Percentiles rank a stretch among this genome's conserved stretches.
These are phyloP conservation scores for Prunus mongolica DNA, from an alignment of 306 rosid genomes.

Conservation along the genomic window DNA sequence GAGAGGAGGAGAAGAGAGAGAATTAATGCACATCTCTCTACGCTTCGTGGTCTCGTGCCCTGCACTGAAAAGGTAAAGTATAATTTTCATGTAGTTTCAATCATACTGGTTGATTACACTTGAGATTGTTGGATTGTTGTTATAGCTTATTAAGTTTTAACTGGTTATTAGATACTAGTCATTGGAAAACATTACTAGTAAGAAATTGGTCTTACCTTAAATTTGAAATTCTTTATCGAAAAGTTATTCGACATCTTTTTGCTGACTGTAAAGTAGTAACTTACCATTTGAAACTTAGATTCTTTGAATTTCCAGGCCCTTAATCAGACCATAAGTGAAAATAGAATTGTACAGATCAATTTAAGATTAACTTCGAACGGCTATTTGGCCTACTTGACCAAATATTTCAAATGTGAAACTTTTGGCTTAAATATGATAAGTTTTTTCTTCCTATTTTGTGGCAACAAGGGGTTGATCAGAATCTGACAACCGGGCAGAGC, in stretches of 20 bases:
- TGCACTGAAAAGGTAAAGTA: slow-evolving; percentile 51
- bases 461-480: neutral
- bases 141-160: neutral
- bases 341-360: neutral
- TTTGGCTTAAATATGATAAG: neutral
- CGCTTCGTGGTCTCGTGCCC: slow-evolving; percentile 69
- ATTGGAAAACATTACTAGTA: neutral
- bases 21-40: slow-evolving; percentile 74
- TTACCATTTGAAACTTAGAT: neutral
- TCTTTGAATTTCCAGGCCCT: neutral
- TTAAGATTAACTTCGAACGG: neutral
- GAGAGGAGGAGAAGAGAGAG: slow-evolving; percentile 90
- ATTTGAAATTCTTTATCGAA: neutral
- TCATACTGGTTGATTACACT: neutral
- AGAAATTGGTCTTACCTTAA: neutral
- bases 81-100: neutral
- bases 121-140: neutral
- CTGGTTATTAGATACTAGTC: neutral
- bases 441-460: neutral
- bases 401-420: neutral
- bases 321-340: neutral
- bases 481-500: neutral
- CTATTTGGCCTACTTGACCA: neutral
- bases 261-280: neutral
- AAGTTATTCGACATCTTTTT: neutral